Evolutionary conservation across 805 yeast species (phyloP), one percentile per base, ranked within the genome.

Genomic region (Schizosaccharomyces pombe): DNA sequence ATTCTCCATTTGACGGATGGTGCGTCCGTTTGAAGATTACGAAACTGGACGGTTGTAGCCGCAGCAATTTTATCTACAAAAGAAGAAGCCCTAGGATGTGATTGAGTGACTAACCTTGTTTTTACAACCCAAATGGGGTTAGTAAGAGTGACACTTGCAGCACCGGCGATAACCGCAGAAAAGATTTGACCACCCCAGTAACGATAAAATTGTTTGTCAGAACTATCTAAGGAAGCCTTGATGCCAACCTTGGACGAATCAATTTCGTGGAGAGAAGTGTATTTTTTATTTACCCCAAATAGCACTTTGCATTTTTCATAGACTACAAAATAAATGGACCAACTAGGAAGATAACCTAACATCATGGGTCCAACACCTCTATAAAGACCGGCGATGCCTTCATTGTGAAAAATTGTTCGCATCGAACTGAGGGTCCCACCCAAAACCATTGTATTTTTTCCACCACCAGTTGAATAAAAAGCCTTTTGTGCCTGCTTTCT

Each of bases 51-150:
- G 14, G 19, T 43, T 43, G 49, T 43, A 19, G 31, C 49, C 14
- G 49, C 49, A 9, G 28, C 49, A 9, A n/a, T 24, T 6, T 37
- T 37, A 12, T 37, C 43, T n/a, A 24, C 22, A 5, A 37, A 4
- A 26, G 49, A 16, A 4, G 19, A 14, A 16, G 30, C 30, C 14
- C 14, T 19, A 1, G 49, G 74, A 71, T 52, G 67, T 65, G 31
- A 79, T 62, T 84, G 94, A 43, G 87, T 71, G 97, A 91, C 91
- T 54, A 91, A 69, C 62, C 98, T 71, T 1, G 98, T 91, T 65
- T 91, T 91, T 31, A 91, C 87, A 49, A 91, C 97, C 98, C 98
- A 91, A 12, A 89, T 84, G 9, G 98, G 98, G 65, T 91, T 91
- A 0, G 95, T 89, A 6, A 79, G 65, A 9, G 85, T 71, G 0